Conservation (phyloP, 371 early-diverging fungal genomes). For the Mortierella sp. region DNA sequence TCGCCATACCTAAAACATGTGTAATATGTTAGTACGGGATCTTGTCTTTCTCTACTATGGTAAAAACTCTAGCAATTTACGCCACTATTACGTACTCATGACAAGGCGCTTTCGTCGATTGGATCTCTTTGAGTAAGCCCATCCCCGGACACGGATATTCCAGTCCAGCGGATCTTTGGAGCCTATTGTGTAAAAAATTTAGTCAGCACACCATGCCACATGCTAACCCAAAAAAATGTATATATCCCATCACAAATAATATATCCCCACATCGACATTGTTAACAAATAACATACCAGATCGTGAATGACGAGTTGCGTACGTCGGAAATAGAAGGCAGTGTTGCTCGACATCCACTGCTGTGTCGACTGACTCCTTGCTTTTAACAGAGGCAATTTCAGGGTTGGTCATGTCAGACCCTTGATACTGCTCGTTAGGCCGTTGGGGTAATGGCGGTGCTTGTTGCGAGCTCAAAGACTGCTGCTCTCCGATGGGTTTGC, state of each 20-base stretch:
- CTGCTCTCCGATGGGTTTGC: background rate
- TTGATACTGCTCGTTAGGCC: background rate
- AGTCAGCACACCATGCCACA: slow-evolving; percentile 13
- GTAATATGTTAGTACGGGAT: background rate
- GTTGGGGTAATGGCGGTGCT: background rate
- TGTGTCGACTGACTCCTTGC: background rate
- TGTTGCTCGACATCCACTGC: slow-evolving; percentile 43
- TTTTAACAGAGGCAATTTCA: background rate
- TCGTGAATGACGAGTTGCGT: slow-evolving; percentile 46
- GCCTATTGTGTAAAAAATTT: slow-evolving; percentile 25
- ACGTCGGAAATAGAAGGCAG: slow-evolving; percentile 55
- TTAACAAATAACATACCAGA: slow-evolving; percentile 28
- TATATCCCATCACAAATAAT: background rate
- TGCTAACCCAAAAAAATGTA: background rate
- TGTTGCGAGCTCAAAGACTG: slow-evolving; percentile 3
- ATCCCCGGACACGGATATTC: slow-evolving; percentile 55
- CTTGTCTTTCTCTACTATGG: background rate
- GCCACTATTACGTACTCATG: slow-evolving; percentile 39
- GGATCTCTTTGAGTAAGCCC: slow-evolving; percentile 57
- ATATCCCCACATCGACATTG: background rate
- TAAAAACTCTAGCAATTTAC: background rate
- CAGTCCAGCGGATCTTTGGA: slow-evolving; percentile 52
- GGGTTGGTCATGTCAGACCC: background rate
- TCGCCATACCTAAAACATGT: slow-evolving; percentile 47
- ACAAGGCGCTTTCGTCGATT: slow-evolving; percentile 53